phyloP scores from a whole-genome alignment of 768 basidiomycete species.

The Hebeloma cylindrosporum region DNA sequence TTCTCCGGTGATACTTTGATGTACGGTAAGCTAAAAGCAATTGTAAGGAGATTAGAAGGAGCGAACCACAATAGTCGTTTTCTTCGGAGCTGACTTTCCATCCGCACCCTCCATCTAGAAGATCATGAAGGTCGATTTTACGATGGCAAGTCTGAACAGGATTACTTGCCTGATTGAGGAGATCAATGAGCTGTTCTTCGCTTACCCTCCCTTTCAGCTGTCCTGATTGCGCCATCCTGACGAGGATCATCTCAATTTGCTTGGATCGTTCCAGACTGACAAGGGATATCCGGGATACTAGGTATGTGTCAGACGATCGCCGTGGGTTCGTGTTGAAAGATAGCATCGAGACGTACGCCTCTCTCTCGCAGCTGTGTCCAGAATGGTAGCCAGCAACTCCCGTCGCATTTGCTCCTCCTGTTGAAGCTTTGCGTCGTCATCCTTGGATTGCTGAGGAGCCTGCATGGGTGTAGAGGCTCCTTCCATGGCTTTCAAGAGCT shows the following conservation, averaged over 20 bases:
- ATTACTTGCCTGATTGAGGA: slow-evolving; percentile 82
- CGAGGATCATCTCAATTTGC: slow-evolving; percentile 75
- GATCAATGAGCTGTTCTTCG: slow-evolving; percentile 79
- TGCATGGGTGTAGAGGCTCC: slow-evolving; percentile 1
- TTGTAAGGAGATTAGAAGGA: neutral
- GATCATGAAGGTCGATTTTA: neutral
- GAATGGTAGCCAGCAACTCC: slow-evolving; percentile 74
- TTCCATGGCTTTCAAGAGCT: slow-evolving; percentile 9
- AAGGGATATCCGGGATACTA: slow-evolving; percentile 85
- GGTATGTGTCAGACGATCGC: neutral
- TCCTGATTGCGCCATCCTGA: slow-evolving; percentile 82
- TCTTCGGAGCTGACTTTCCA: slow-evolving; percentile 48
- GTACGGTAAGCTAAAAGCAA: slow-evolving; percentile 5
- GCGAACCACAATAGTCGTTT: slow-evolving; percentile 58
- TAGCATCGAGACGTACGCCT: slow-evolving; percentile 51
- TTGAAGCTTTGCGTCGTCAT: slow-evolving; percentile 55
- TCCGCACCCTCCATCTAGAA: slow-evolving; percentile 35
- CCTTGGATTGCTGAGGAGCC: slow-evolving; percentile 19
- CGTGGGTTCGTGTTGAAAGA: neutral
- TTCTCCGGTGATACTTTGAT: slow-evolving; percentile 60
- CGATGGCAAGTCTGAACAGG: no score
- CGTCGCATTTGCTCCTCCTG: slow-evolving; percentile 77
- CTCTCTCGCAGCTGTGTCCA: slow-evolving; percentile 79
- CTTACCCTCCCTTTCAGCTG: slow-evolving; percentile 75
- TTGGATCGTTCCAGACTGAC: slow-evolving; percentile 81